A percentile compares a stretch with the other conserved stretches of the same genome.
Evolutionary conservation across 345 rosid species (phyloP).

Genomic region (Aquilaria malaccensis): DNA sequence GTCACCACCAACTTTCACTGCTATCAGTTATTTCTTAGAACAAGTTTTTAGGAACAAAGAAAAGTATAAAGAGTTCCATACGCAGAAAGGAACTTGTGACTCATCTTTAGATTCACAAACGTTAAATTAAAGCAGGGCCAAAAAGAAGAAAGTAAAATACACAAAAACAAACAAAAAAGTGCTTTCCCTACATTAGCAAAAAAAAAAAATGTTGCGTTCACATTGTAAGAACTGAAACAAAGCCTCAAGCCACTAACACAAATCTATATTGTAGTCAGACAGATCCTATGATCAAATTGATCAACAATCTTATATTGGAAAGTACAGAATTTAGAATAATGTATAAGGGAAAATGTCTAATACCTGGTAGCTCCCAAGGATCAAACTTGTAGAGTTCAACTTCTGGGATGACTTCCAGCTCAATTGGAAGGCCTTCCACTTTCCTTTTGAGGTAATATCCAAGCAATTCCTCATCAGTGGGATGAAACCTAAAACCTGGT

Average conservation of each 20-base stretch:
- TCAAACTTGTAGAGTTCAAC: constrained; percentile 84
- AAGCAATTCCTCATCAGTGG: constrained; percentile 81
- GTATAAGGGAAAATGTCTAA: background rate
- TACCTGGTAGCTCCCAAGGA: constrained; percentile 96
- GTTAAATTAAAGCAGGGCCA: background rate
- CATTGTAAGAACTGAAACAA: constrained; percentile 1
- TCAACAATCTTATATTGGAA: too few species aligned
- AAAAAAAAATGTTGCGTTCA: constrained; percentile 19
- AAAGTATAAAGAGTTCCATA: constrained; percentile 16
- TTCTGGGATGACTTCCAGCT: constrained; percentile 81
- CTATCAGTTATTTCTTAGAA: constrained; percentile 4
- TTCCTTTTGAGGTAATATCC: constrained; percentile 80
- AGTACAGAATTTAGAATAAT: too few species aligned
- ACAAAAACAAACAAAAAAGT: constrained; percentile 20
- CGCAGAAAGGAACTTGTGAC: constrained; percentile 3
- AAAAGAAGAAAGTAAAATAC: constrained; percentile 7
- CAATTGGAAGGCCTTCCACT: constrained; percentile 59
- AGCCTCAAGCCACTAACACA: background rate
- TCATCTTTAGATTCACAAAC: background rate
- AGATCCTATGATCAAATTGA: too few species aligned
- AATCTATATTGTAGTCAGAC: too few species aligned
- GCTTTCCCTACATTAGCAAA: constrained; percentile 15
- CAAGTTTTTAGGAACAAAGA: constrained; percentile 11
- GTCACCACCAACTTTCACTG: background rate
- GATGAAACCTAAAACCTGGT: constrained; percentile 92